Percentiles rank a stretch among this genome's conserved stretches.
Evolutionary conservation across 768 basidiomycete species (phyloP).

Genomic region (Leccinum incarnatum): DNA sequence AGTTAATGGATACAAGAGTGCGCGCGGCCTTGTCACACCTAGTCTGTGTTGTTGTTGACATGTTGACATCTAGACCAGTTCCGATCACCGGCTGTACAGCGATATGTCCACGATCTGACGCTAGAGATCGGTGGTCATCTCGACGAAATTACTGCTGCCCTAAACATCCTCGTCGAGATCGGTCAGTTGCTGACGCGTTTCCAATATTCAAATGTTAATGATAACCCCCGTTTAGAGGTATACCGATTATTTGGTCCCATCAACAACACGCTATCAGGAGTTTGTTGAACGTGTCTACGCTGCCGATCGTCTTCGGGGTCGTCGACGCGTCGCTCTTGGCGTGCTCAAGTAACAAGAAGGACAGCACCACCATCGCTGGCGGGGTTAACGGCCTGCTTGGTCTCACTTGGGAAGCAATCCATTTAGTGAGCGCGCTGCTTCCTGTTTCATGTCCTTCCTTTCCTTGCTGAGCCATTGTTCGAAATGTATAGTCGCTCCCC

Average conservation of each 20-base stretch:
- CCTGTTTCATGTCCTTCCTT: not conserved
- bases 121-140: constrained; percentile 50
- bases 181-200: constrained; percentile 31
- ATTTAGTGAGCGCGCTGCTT: constrained; percentile 40
- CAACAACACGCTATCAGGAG: constrained; percentile 48
- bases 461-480: not conserved
- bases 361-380: constrained; percentile 37
- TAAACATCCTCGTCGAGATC: constrained; percentile 50
- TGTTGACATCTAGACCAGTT: constrained; percentile 41
- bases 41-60: not conserved
- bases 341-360: constrained; percentile 36
- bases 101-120: constrained; percentile 48
- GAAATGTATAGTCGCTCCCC: constrained; percentile 41
- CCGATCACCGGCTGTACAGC: constrained; percentile 47
- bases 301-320: constrained; percentile 54
- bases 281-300: constrained; percentile 48
- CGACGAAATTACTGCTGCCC: constrained; percentile 44
- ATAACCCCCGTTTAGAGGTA: constrained; percentile 34
- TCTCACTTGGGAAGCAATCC: constrained; percentile 51
- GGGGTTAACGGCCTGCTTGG: constrained; percentile 41
- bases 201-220: not conserved
- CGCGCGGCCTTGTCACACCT: not conserved
- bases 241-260: constrained; percentile 41
- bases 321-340: constrained; percentile 49
- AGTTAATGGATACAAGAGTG: constrained; percentile 44